Evolutionary conservation across 495 filamentous ascomycete genomes (phyloP).

Genomic region (Rusavskia elegans): DNA sequence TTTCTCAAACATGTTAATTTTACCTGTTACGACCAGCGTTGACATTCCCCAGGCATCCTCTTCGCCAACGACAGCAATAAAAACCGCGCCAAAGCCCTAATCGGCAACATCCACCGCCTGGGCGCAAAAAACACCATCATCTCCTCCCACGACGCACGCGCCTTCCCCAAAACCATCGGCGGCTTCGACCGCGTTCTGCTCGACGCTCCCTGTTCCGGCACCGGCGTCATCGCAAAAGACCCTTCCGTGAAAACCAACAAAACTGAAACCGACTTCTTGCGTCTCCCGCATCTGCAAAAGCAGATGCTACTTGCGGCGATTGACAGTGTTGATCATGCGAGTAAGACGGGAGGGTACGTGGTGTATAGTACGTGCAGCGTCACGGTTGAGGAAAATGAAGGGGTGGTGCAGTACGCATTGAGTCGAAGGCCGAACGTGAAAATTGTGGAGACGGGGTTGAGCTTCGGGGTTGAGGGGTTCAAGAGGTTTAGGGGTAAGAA

Average conservation of each 20-base stretch:
- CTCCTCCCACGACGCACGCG: conserved; percentile 78
- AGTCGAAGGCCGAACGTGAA: conserved; percentile 82
- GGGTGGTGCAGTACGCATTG: conserved; percentile 84
- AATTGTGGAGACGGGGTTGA: conserved; percentile 79
- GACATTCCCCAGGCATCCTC: conserved; percentile 68
- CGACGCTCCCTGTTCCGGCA: conserved; percentile 70
- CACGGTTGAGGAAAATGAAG: conserved; percentile 85
- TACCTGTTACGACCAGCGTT: neutral
- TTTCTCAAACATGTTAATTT: conserved; percentile 4
- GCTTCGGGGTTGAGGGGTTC: conserved; percentile 89
- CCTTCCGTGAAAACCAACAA: conserved; percentile 94
- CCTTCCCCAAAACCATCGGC: conserved; percentile 81
- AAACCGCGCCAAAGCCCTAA: conserved; percentile 81
- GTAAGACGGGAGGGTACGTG: conserved; percentile 80
- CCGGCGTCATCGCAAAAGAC: conserved; percentile 90
- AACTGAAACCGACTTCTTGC: conserved; percentile 80
- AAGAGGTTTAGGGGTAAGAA: conserved; percentile 72
- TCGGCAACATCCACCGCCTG: conserved; percentile 93
- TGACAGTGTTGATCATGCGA: conserved; percentile 75
- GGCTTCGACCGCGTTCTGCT: conserved; percentile 79
- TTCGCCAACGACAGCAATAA: conserved; percentile 97
- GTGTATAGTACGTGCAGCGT: conserved; percentile 91
- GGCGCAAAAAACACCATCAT: conserved; percentile 88
- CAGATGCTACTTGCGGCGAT: conserved; percentile 87
- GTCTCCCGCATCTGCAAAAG: conserved; percentile 83